phyloP scores from a whole-genome alignment of 202 grass and related monocot genomes.

The Musa balbisiana region DNA sequence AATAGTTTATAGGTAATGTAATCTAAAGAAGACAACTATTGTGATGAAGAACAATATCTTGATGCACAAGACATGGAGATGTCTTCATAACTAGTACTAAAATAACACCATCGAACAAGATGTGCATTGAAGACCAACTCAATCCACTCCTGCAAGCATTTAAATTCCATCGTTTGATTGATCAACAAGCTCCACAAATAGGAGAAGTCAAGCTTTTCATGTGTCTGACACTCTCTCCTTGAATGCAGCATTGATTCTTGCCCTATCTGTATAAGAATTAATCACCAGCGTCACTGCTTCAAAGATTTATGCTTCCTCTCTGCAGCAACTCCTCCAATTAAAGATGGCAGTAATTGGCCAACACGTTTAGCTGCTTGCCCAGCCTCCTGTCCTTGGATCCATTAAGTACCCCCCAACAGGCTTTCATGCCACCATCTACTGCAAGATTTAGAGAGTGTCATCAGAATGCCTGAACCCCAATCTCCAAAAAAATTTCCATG shows the following conservation, averaged over 20 bases:
- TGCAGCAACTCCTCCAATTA: neutral
- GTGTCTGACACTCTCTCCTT: neutral
- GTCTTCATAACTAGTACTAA: too few species aligned
- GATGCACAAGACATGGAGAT: too few species aligned
- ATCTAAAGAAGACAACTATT: too few species aligned
- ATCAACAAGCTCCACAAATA: neutral
- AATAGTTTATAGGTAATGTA: too few species aligned
- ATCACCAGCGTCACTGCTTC: neutral
- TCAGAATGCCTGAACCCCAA: neutral
- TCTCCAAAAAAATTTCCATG: neutral
- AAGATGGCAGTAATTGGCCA: conserved; percentile 1
- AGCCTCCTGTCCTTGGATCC: neutral
- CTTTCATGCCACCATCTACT: neutral
- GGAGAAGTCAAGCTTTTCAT: neutral
- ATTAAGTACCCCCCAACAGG: neutral
- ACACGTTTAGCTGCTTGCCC: neutral
- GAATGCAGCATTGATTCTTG: neutral
- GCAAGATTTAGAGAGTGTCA: neutral
- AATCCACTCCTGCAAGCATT: neutral
- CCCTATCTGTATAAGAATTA: neutral
- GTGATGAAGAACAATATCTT: too few species aligned
- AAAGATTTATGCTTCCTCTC: neutral
- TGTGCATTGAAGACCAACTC: neutral
- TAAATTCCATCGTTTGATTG: neutral
- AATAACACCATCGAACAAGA: neutral